Conservation (phyloP, 1,284 basidiomycete genomes). For the Ganoderma lingzhi region DNA sequence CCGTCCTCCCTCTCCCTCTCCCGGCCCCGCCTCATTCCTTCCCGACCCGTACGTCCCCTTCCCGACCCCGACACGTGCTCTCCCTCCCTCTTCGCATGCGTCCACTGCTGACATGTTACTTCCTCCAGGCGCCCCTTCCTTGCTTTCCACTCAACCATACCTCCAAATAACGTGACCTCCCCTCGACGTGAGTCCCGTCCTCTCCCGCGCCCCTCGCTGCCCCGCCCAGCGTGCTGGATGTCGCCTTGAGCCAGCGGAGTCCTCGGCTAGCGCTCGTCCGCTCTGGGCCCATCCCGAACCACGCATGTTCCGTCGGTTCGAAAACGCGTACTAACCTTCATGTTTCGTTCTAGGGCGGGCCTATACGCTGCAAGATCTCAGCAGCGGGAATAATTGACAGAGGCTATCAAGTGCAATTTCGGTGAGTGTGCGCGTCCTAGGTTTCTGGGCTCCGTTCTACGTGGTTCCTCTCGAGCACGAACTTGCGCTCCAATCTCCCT, state of each 20-base stretch:
- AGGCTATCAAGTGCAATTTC: not conserved
- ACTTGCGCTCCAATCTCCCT: not conserved
- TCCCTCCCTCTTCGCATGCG: not conserved
- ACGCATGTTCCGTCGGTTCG: not conserved
- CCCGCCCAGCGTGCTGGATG: not conserved
- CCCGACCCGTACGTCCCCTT: slow-evolving; percentile 16
- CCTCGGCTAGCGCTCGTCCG: not conserved
- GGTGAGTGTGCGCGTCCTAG: not conserved
- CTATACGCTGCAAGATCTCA: not conserved
- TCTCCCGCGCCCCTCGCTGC: slow-evolving; percentile 3
- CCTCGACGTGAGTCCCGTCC: slow-evolving; percentile 19
- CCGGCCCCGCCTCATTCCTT: slow-evolving; percentile 9
- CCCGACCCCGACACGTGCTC: slow-evolving; percentile 7
- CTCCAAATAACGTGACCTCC: slow-evolving; percentile 28
- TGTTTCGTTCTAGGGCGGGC: not conserved
- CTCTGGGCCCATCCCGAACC: not conserved
- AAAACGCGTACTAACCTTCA: not conserved
- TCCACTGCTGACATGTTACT: slow-evolving; percentile 22
- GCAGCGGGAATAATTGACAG: not conserved
- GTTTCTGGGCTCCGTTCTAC: not conserved
- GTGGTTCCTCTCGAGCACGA: not conserved
- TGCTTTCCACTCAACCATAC: slow-evolving; percentile 1
- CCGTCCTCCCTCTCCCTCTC: slow-evolving; percentile 18
- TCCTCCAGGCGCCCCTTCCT: slow-evolving; percentile 19
- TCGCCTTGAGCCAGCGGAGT: not conserved